Evolutionary conservation across 2,329 filamentous ascomycete species (phyloP).

Genomic region (Fusarium sp.): DNA sequence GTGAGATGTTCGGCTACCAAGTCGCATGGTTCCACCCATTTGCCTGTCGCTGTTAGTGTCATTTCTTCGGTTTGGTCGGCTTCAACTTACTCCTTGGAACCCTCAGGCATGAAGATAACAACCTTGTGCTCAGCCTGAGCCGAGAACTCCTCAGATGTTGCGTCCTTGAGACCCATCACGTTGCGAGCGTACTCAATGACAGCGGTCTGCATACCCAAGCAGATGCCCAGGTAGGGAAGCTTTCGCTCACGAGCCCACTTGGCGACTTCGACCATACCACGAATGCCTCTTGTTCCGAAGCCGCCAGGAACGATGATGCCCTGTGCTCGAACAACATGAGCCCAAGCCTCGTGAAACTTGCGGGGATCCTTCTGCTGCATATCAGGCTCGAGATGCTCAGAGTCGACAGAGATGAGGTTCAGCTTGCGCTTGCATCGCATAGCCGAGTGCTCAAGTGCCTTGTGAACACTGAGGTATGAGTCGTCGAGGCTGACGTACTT

Average conservation of each 20-base stretch:
- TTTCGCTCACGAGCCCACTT: slow-evolving; percentile 88
- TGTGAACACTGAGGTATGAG: slow-evolving; percentile 84
- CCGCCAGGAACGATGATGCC: slow-evolving; percentile 73
- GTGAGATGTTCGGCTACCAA: slow-evolving; percentile 79
- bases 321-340: slow-evolving; percentile 77
- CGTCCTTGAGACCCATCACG: slow-evolving; percentile 72
- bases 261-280: slow-evolving; percentile 91
- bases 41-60: slow-evolving; percentile 20
- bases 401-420: slow-evolving; percentile 86
- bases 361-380: slow-evolving; percentile 73
- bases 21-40: slow-evolving; percentile 87
- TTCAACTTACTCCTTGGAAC: slow-evolving; percentile 55
- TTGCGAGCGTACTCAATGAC: slow-evolving; percentile 90
- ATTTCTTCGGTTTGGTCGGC: neutral
- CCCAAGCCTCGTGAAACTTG: slow-evolving; percentile 88
- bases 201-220: slow-evolving; percentile 92
- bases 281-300: slow-evolving; percentile 80
- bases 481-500: slow-evolving; percentile 91
- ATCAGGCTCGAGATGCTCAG: slow-evolving; percentile 82
- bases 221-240: slow-evolving; percentile 88
- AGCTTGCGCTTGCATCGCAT: slow-evolving; percentile 88
- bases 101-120: slow-evolving; percentile 93
- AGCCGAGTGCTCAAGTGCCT: slow-evolving; percentile 89
- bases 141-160: slow-evolving; percentile 69
- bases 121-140: slow-evolving; percentile 73